phyloP scores from a whole-genome alignment of 2,329 filamentous ascomycete genomes.

The Acephala macrosclerotiorum region DNA sequence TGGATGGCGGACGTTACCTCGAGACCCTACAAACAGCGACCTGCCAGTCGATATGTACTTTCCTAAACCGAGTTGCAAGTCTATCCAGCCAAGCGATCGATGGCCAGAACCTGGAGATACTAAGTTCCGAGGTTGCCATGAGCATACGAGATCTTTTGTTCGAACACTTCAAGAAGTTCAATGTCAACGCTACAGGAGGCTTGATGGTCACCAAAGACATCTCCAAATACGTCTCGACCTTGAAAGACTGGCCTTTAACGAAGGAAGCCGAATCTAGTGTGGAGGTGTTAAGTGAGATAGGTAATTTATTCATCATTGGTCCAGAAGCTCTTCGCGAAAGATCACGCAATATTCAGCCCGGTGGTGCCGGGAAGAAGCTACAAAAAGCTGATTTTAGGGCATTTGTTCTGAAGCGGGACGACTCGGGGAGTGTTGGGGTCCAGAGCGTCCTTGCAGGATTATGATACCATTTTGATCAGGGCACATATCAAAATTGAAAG shows the following conservation, averaged over 20 bases:
- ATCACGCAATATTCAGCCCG: constrained; percentile 61
- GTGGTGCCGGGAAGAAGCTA: constrained; percentile 58
- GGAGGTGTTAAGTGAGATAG: constrained; percentile 91
- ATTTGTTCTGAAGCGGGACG: constrained; percentile 86
- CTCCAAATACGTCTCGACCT: constrained; percentile 86
- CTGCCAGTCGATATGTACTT: constrained; percentile 81
- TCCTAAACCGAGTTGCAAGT: constrained; percentile 73
- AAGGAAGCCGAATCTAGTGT: constrained; percentile 74
- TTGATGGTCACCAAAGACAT: constrained; percentile 97
- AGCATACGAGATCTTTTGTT: constrained; percentile 81
- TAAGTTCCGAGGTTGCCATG: constrained; percentile 84
- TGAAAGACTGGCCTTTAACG: constrained; percentile 81
- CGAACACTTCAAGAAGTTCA: constrained; percentile 93
- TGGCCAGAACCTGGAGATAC: constrained; percentile 81
- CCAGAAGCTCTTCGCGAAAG: constrained; percentile 78
- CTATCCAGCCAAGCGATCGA: constrained; percentile 75
- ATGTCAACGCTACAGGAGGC: constrained; percentile 90
- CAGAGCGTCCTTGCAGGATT: constrained; percentile 75
- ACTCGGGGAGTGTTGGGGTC: constrained; percentile 80
- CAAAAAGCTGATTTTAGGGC: constrained; percentile 78
- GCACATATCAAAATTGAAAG: neutral
- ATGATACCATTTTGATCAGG: constrained; percentile 33
- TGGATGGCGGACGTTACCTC: constrained; percentile 57
- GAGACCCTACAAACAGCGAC: constrained; percentile 87
- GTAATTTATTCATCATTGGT: constrained; percentile 93